Base-by-base conservation (phyloP, 1,284 basidiomycete species). In the Abortiporus biennis region DNA sequence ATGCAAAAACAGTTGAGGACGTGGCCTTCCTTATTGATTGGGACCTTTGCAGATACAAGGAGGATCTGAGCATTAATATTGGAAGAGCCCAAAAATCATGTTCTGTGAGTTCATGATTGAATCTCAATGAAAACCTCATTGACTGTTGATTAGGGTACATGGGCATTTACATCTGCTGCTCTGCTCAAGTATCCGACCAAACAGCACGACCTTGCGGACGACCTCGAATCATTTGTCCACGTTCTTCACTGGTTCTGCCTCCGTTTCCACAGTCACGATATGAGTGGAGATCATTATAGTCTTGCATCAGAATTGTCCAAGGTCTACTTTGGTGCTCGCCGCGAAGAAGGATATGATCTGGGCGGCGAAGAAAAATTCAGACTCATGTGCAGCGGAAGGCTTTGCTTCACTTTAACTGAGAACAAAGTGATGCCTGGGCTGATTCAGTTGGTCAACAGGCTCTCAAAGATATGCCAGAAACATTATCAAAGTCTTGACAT, bases 151-250 rank as follows among this genome's bases (percentile, higher is more conserved):
- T 20, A 42, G 40, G 40, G 40, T 11, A 42, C 40, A 21, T 42
- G 40, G 40, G 6, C 6, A 12, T 42, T 42, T 22, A 35, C 36
- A n/a, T 42, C 40, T 6, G 40, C 32, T 9, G 6, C 17, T 5
- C 33, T 31, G 11, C 19, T 42, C 13, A 19, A 21, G 8, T 35
- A 42, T 19, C 40, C 40, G 21, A 27, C 11, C n/a, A 42, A 42
- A 19, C 32, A 20, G 12, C 22, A 15, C 21, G 32, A 42, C n/a
- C 32, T 42, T 13, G 4, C 40, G 8, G 40, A 42, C 19, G 40
- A 42, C 22, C 6, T 42, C 13, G 40, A 42, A 20, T 42, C 40
- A 13, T 42, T 42, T 24, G 15, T 36, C 13, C 40, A 42, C 19
- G 11, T 42, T 15, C 22, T 42, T 22, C n/a, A 9, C 4, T 42